Percentiles rank a stretch among this genome's conserved stretches.
phyloP scores from a whole-genome alignment of 345 rosid genomes.

The Clausena lansium region DNA sequence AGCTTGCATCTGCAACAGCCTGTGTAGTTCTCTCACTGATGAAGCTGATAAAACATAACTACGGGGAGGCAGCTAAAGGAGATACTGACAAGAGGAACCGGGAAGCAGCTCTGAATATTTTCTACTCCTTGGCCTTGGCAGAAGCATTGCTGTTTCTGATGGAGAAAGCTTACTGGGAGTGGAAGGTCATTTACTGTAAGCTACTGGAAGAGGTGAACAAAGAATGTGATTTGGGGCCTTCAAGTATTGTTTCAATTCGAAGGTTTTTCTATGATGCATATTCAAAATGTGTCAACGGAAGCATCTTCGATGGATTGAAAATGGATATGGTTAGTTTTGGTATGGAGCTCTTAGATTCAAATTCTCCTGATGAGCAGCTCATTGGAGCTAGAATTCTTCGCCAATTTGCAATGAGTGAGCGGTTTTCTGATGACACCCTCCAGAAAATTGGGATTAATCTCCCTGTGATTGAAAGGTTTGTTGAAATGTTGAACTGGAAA shows the following conservation, averaged over 20 bases:
- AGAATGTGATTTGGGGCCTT: constrained; percentile 67
- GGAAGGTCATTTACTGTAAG: constrained; percentile 47
- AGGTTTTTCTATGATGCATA: constrained; percentile 90
- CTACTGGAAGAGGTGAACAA: constrained; percentile 67
- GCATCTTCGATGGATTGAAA: constrained; percentile 82
- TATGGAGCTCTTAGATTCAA: constrained; percentile 69
- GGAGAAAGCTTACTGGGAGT: constrained; percentile 92
- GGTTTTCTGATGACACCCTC: constrained; percentile 71
- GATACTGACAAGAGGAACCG: constrained; percentile 75
- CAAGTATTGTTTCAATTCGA: constrained; percentile 58
- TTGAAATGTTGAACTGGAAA: constrained; percentile 95
- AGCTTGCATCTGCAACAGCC: constrained; percentile 71
- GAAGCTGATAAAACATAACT: constrained; percentile 72
- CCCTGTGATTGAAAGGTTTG: constrained; percentile 61
- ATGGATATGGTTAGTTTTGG: constrained; percentile 85
- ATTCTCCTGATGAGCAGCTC: constrained; percentile 81
- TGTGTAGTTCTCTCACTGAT: constrained; percentile 69
- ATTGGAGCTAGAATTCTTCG: constrained; percentile 66
- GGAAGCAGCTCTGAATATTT: constrained; percentile 59
- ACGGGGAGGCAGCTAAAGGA: constrained; percentile 63
- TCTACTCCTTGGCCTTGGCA: constrained; percentile 77
- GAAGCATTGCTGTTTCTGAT: constrained; percentile 77
- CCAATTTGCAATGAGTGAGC: constrained; percentile 42
- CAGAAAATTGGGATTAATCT: constrained; percentile 77
- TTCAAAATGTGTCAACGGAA: constrained; percentile 74